phyloP scores from a whole-genome alignment of 2,329 filamentous ascomycete species.

The Epichloe sp. region DNA sequence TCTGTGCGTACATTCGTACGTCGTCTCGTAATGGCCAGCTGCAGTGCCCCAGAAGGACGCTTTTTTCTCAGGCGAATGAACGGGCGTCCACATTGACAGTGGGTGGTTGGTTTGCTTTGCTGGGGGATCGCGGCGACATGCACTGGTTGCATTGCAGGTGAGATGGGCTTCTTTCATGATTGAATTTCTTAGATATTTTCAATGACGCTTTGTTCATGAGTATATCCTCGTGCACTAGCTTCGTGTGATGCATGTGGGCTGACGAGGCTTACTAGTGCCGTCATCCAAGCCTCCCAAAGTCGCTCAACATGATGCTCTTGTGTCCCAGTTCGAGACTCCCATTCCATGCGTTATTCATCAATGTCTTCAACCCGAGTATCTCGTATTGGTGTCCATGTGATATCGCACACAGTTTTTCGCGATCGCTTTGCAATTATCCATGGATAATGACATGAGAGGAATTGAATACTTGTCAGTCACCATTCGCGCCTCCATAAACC shows the following conservation, averaged over 20 bases:
- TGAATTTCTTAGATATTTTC: no score
- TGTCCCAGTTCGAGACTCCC: conserved; percentile 7
- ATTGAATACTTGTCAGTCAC: conserved; percentile 18
- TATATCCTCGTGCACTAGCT: background rate
- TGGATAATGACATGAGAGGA: conserved; percentile 5
- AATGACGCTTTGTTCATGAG: background rate
- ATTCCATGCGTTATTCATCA: conserved; percentile 10
- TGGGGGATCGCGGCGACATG: no score
- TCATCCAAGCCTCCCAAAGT: conserved; percentile 8
- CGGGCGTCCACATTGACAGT: no score
- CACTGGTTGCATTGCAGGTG: no score
- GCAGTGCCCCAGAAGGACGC: no score
- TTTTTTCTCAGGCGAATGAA: no score
- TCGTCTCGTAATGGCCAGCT: no score
- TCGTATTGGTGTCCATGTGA: conserved; percentile 5
- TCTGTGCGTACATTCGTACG: no score
- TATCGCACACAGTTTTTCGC: conserved; percentile 1
- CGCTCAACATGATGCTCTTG: conserved; percentile 6
- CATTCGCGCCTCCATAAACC: background rate
- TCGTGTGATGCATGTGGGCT: background rate
- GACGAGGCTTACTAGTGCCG: background rate
- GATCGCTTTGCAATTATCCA: background rate
- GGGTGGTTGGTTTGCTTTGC: no score
- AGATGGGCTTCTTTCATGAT: no score
- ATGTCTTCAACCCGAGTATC: conserved; percentile 7